phyloP scores from a whole-genome alignment of 2,329 filamentous ascomycete species.

The Colletotrichum incanum region DNA sequence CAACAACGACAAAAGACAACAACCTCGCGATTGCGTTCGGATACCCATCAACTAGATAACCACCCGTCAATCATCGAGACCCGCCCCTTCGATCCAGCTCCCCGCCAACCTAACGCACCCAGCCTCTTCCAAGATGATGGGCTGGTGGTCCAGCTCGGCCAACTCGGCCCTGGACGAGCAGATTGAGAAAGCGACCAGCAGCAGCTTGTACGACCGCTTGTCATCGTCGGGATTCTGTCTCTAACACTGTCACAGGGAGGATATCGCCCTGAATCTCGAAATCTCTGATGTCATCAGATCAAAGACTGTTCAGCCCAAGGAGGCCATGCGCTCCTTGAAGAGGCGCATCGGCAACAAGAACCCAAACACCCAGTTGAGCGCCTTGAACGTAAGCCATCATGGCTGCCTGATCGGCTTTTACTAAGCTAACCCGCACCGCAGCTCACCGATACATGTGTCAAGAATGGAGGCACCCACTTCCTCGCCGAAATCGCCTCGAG shows the following conservation, averaged over 20 bases:
- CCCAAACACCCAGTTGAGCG: constrained; percentile 94
- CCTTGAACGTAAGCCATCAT: constrained; percentile 79
- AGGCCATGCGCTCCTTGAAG: constrained; percentile 98
- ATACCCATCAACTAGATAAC: constrained; percentile 7
- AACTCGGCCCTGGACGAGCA: constrained; percentile 96
- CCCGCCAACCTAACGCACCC: constrained; percentile 32
- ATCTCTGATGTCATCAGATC: constrained; percentile 98
- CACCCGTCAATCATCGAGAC: constrained; percentile 17
- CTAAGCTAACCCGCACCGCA: constrained; percentile 58
- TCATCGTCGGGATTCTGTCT: constrained; percentile 24
- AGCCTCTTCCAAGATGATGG: constrained; percentile 77
- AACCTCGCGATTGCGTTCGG: constrained; percentile 13
- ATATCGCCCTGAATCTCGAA: constrained; percentile 97
- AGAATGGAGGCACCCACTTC: constrained; percentile 97
- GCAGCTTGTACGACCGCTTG: constrained; percentile 81
- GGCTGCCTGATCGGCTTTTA: constrained; percentile 40
- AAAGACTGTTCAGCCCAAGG: constrained; percentile 96
- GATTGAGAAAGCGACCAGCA: constrained; percentile 94
- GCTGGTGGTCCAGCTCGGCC: constrained; percentile 95
- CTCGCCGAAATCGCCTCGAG: constrained; percentile 94
- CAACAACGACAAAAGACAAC: constrained; percentile 1
- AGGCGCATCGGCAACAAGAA: constrained; percentile 97
- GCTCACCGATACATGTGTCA: constrained; percentile 98
- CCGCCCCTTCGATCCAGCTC: constrained; percentile 21
- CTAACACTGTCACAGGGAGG: constrained; percentile 75